These are phyloP conservation scores for Hypoxylon lienhwacheense DNA, from an alignment of 495 filamentous ascomycete species.

Conservation along the genomic window DNA sequence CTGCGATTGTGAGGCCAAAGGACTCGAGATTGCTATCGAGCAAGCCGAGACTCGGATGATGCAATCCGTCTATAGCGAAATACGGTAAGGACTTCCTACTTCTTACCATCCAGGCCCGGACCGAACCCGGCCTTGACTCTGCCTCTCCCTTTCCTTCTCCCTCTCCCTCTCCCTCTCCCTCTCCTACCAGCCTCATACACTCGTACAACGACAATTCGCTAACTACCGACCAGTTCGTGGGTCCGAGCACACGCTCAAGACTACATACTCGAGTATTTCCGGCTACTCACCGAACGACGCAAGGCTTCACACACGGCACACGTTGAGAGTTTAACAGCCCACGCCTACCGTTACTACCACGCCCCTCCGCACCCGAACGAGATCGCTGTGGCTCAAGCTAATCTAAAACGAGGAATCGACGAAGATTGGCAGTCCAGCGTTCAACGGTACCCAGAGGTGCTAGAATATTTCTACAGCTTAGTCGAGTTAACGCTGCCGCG, in stretches of 20 bases:
- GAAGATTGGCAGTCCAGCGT: slow-evolving; percentile 72
- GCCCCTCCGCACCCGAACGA: slow-evolving; percentile 58
- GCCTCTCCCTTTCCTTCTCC: too few species aligned
- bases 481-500: slow-evolving; percentile 62
- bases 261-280: slow-evolving; percentile 70
- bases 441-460: slow-evolving; percentile 70
- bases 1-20: slow-evolving; percentile 71
- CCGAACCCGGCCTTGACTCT: not conserved
- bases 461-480: slow-evolving; percentile 71
- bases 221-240: slow-evolving; percentile 56
- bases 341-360: slow-evolving; percentile 60
- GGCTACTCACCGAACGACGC: slow-evolving; percentile 60
- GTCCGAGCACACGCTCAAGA: slow-evolving; percentile 69
- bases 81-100: slow-evolving; percentile 53
- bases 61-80: slow-evolving; percentile 62
- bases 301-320: slow-evolving; percentile 59
- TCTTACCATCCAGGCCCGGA: not conserved
- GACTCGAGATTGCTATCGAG: slow-evolving; percentile 64
- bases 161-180: not conserved
- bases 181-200: slow-evolving; percentile 6
- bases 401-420: slow-evolving; percentile 68
- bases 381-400: slow-evolving; percentile 58
- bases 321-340: slow-evolving; percentile 59
- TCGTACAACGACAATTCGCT: slow-evolving; percentile 21
- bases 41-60: slow-evolving; percentile 68